These are phyloP conservation scores for Xenosphaeropsis pyriputrescens DNA, from an alignment of 2,329 filamentous ascomycete genomes.

Conservation along the genomic window DNA sequence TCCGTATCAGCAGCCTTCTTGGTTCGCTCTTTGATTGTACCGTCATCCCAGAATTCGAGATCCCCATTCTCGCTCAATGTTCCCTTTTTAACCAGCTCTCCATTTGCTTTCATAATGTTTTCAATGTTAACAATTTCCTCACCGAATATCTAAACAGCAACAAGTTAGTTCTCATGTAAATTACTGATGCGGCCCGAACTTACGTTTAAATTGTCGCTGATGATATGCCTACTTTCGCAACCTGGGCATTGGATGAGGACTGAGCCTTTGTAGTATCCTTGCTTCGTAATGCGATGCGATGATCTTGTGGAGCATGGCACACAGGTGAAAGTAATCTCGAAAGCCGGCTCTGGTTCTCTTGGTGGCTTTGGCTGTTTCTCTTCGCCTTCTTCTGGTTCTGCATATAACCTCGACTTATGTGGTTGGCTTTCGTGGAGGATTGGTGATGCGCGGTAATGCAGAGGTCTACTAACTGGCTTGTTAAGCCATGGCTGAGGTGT, in stretches of 20 bases:
- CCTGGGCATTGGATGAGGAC: conserved; percentile 77
- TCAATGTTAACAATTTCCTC: conserved; percentile 58
- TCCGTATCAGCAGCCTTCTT: conserved; percentile 1
- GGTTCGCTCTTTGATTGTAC: conserved; percentile 9
- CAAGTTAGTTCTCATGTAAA: conserved; percentile 2
- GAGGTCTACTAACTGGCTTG: neutral
- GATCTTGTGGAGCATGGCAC: conserved; percentile 68
- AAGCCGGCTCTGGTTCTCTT: conserved; percentile 38
- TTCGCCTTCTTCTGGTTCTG: no score
- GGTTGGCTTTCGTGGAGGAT: no score
- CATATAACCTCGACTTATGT: no score
- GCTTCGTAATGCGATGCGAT: conserved; percentile 78
- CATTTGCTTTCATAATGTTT: conserved; percentile 63
- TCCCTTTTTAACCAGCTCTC: conserved; percentile 58
- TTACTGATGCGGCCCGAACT: neutral
- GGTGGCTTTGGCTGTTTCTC: no score
- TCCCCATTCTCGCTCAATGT: conserved; percentile 65
- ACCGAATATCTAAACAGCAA: conserved; percentile 47
- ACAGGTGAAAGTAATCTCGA: conserved; percentile 87
- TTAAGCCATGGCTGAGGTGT: no score
- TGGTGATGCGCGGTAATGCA: neutral
- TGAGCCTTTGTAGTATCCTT: conserved; percentile 85
- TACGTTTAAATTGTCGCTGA: conserved; percentile 72
- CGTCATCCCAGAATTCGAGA: conserved; percentile 80
- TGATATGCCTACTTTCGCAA: conserved; percentile 80